phyloP scores from a whole-genome alignment of 805 yeast species.

The Metschnikowia colocasiae region DNA sequence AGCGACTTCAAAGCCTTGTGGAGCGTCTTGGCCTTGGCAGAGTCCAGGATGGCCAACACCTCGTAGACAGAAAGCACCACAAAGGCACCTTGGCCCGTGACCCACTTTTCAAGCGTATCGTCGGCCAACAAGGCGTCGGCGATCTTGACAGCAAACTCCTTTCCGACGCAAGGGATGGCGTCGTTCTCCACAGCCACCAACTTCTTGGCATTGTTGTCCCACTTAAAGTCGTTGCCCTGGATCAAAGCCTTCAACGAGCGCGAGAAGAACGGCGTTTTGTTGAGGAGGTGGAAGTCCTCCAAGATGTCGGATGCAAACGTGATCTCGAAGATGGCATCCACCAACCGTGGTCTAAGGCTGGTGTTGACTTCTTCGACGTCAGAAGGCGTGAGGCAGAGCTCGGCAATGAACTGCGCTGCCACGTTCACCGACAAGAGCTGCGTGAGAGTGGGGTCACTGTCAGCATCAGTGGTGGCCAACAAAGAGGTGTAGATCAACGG shows the following conservation, averaged over 20 bases:
- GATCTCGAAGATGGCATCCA: slow-evolving; percentile 54
- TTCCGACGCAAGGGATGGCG: slow-evolving; percentile 49
- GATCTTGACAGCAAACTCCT: slow-evolving; percentile 54
- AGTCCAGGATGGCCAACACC: slow-evolving; percentile 42
- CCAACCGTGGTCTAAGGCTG: slow-evolving; percentile 44
- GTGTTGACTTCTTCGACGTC: slow-evolving; percentile 38
- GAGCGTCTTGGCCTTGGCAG: slow-evolving; percentile 44
- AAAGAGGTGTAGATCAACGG: slow-evolving; percentile 62
- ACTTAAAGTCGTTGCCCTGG: slow-evolving; percentile 83
- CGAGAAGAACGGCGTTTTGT: slow-evolving; percentile 63
- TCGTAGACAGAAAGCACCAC: slow-evolving; percentile 80
- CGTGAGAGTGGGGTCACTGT: slow-evolving; percentile 42
- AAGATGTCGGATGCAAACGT: slow-evolving; percentile 61
- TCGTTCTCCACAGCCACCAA: slow-evolving; percentile 33
- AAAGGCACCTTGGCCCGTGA: slow-evolving; percentile 64
- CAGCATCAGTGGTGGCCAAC: slow-evolving; percentile 24
- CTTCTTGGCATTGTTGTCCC: slow-evolving; percentile 46
- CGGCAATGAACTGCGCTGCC: slow-evolving; percentile 81
- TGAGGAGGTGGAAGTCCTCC: slow-evolving; percentile 64
- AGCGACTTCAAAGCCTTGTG: slow-evolving; percentile 50
- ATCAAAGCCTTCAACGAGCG: slow-evolving; percentile 73
- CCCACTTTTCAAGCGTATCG: slow-evolving; percentile 56
- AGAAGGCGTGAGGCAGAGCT: slow-evolving; percentile 59
- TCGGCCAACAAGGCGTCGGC: slow-evolving; percentile 50
- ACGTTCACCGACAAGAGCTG: slow-evolving; percentile 60